phyloP scores from a whole-genome alignment of 371 early-diverging fungal species.

The Choanephora cucurbitarum region DNA sequence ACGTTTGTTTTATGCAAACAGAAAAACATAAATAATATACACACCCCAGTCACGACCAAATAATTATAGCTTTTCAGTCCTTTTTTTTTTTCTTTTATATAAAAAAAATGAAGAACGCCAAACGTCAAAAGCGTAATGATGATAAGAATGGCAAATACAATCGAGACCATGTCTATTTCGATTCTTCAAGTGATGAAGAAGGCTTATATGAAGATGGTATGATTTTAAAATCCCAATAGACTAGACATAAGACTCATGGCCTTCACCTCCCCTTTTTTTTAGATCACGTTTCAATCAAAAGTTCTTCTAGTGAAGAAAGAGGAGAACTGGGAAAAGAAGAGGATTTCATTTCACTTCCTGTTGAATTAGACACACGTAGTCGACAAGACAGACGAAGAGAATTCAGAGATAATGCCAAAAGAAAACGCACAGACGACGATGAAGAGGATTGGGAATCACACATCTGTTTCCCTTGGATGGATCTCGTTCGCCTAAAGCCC shows the following conservation, averaged over 20 bases:
- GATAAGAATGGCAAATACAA: conserved; percentile 10
- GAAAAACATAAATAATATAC: too few relatives aligned
- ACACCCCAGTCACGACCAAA: background rate
- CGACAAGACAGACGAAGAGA: conserved; percentile 24
- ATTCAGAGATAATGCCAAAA: conserved; percentile 10
- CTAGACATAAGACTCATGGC: too few relatives aligned
- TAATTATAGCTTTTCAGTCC: too few relatives aligned
- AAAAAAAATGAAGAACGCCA: conserved; percentile 5
- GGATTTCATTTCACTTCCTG: conserved; percentile 28
- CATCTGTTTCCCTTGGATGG: conserved; percentile 29
- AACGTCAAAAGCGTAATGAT: conserved; percentile 1
- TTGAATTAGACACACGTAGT: conserved; percentile 16
- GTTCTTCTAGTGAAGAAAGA: too few relatives aligned
- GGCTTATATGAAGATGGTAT: conserved; percentile 11
- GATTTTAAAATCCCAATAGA: too few relatives aligned
- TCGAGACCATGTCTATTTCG: conserved; percentile 11
- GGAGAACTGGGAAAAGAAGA: too few relatives aligned
- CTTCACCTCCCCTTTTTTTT: too few relatives aligned
- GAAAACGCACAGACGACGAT: conserved; percentile 3
- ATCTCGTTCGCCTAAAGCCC: conserved; percentile 4
- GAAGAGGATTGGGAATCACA: conserved; percentile 5
- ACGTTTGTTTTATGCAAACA: too few relatives aligned
- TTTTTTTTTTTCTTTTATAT: too few relatives aligned
- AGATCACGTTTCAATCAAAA: too few relatives aligned
- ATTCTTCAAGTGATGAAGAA: background rate